phyloP scores from a whole-genome alignment of 345 rosid species.

The Stellera chamaejasme region DNA sequence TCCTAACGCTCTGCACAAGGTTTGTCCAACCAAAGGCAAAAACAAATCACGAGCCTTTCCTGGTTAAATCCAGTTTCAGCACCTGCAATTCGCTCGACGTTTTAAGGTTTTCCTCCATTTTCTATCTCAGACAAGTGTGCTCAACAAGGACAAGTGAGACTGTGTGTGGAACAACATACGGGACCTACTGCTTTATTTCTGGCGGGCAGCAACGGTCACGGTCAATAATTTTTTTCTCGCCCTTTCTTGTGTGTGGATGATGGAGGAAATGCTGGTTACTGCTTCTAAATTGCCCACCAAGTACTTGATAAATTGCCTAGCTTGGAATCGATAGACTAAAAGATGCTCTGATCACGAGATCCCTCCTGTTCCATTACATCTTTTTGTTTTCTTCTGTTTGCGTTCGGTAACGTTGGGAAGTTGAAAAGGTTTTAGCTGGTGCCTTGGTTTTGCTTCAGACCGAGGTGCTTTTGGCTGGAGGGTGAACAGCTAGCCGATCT shows the following conservation, averaged over 20 bases:
- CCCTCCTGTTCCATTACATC: conserved; percentile 16
- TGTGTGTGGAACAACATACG: conserved; percentile 36
- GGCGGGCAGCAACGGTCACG: conserved; percentile 73
- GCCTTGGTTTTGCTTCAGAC: conserved; percentile 1
- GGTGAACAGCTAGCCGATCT: conserved; percentile 40
- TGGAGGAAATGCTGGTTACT: conserved; percentile 36
- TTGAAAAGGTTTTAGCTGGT: conserved; percentile 13
- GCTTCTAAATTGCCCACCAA: conserved; percentile 35
- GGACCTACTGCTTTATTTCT: conserved; percentile 73
- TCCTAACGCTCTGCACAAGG: conserved; percentile 9
- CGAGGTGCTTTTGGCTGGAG: conserved; percentile 19
- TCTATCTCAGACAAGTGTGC: conserved; percentile 1
- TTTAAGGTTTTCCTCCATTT: conserved; percentile 15
- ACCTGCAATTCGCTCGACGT: conserved; percentile 8
- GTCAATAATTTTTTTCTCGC: conserved; percentile 50
- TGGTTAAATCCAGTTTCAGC: conserved; percentile 25
- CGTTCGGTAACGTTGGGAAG: conserved; percentile 8
- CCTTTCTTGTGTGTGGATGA: conserved; percentile 21
- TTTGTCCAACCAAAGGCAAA: conserved; percentile 4
- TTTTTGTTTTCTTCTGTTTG: conserved; percentile 10
- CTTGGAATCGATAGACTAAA: conserved; percentile 17
- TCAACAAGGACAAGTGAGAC: not conserved
- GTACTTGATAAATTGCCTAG: conserved; percentile 22
- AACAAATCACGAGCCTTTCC: not conserved
- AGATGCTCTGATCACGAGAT: conserved; percentile 19